These are phyloP conservation scores for Viola pubescens DNA, from an alignment of 441 rosid genomes.

Conservation along the genomic window DNA sequence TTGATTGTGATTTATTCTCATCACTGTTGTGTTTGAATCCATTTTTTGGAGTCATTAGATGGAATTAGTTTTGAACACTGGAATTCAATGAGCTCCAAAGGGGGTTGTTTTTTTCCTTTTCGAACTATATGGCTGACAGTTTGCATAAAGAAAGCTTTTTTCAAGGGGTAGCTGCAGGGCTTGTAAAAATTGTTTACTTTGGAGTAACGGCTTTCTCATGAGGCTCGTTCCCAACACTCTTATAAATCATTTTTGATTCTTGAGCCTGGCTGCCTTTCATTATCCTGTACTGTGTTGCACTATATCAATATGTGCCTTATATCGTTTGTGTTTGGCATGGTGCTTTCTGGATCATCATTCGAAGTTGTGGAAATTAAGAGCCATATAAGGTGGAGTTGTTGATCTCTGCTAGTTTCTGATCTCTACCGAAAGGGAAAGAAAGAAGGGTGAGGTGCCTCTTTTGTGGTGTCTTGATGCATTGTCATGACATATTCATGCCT, in stretches of 20 bases:
- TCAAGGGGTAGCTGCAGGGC: no score
- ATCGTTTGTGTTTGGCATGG: not conserved
- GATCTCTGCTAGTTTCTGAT: not conserved
- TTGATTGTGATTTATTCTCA: not conserved
- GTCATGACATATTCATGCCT: not conserved
- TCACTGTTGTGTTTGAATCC: not conserved
- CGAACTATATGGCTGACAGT: not conserved
- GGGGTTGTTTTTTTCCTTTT: not conserved
- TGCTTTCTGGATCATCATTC: conserved; percentile 1
- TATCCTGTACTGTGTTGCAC: not conserved
- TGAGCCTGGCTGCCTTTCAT: not conserved
- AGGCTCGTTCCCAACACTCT: not conserved
- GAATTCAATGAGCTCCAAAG: not conserved
- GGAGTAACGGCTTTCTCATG: no score
- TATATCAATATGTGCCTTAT: not conserved
- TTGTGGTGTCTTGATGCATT: not conserved
- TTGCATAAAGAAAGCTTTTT: no score
- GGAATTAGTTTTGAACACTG: not conserved
- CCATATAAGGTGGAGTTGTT: not conserved
- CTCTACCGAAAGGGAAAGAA: not conserved
- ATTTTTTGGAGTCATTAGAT: not conserved
- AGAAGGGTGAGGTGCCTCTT: conserved; percentile 1
- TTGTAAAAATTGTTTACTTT: no score
- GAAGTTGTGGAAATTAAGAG: not conserved
- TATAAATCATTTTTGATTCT: not conserved